phyloP scores from a whole-genome alignment of 2,329 filamentous ascomycete genomes.

The Blastomyces parvus region DNA sequence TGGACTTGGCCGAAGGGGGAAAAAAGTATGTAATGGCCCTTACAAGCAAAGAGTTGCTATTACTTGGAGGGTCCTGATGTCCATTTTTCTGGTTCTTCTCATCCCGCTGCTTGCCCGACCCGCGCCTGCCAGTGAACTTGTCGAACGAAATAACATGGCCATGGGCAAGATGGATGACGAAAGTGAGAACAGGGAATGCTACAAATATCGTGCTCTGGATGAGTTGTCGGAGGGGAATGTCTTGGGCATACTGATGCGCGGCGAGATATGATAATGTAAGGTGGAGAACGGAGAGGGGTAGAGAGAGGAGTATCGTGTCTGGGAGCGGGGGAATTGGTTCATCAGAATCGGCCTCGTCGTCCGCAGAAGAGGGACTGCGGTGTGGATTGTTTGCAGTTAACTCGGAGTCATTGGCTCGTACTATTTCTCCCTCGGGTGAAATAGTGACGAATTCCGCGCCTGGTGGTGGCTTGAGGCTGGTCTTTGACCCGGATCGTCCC shows the following conservation, averaged over 20 bases:
- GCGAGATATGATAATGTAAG: constrained; percentile 39
- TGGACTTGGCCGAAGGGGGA: constrained; percentile 26
- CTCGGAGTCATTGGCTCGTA: constrained; percentile 17
- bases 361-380: constrained; percentile 1
- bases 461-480: background rate
- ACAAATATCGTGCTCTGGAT: constrained; percentile 29
- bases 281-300: constrained; percentile 37
- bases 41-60: constrained; percentile 14
- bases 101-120: background rate
- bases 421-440: constrained; percentile 17
- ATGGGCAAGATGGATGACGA: constrained; percentile 38
- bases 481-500: background rate
- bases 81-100: constrained; percentile 6
- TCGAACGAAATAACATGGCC: constrained; percentile 34
- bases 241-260: constrained; percentile 39
- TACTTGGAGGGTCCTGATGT: constrained; percentile 5
- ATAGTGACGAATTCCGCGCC: constrained; percentile 27
- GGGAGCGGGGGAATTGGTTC: constrained; percentile 29
- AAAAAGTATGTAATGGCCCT: constrained; percentile 25
- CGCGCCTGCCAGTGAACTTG: background rate
- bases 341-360: constrained; percentile 14
- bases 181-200: constrained; percentile 35
- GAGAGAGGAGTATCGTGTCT: constrained; percentile 36
- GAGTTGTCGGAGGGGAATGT: constrained; percentile 25
- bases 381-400: constrained; percentile 12